phyloP scores from a whole-genome alignment of 2,329 filamentous ascomycete species.

The Aureobasidium sp. region DNA sequence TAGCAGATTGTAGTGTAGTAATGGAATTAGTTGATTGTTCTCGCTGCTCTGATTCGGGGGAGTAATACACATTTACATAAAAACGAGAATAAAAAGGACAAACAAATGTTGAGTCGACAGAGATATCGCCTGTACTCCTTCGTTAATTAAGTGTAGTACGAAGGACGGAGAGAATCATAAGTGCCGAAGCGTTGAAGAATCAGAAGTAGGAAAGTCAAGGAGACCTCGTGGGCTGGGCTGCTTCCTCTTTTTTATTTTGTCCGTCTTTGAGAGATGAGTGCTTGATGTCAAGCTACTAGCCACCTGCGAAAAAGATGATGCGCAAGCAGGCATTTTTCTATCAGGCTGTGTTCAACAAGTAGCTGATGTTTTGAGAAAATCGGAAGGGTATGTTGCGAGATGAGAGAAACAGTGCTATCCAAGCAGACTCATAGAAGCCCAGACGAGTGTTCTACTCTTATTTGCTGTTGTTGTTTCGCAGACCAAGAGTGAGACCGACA shows the following conservation, averaged over 20 bases:
- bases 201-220: neutral
- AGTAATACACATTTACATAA: constrained; percentile 6
- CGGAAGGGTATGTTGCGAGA: neutral
- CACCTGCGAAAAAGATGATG: neutral
- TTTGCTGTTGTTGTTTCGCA: constrained; percentile 18
- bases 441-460: neutral
- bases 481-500: constrained; percentile 43
- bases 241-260: neutral
- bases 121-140: neutral
- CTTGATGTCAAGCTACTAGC: neutral
- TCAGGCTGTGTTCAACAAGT: neutral
- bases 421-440: neutral
- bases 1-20: neutral
- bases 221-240: neutral
- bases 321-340: neutral
- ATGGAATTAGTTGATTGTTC: neutral
- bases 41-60: neutral
- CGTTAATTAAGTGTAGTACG: neutral
- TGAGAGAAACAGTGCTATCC: neutral
- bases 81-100: neutral
- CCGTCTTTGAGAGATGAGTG: neutral
- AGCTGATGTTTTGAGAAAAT: neutral
- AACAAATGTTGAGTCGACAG: neutral
- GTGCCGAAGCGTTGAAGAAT: neutral
- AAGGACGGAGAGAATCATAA: neutral